Base-by-base conservation (phyloP, 179 eudicot species). In the Drosera spatulata region DNA sequence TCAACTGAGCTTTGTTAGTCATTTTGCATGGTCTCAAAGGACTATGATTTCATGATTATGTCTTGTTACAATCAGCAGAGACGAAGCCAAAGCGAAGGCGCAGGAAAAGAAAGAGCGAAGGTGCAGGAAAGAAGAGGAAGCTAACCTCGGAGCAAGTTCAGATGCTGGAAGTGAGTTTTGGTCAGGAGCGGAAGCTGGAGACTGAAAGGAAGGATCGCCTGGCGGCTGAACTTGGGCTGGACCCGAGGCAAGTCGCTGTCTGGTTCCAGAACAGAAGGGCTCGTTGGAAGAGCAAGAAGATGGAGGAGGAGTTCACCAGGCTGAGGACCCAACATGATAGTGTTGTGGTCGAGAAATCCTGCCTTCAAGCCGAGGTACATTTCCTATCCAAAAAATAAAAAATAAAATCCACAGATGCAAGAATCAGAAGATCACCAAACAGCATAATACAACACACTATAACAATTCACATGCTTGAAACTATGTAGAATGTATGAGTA, bases 201-300 rank as follows among this genome's bases (percentile, higher is more conserved):
- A 82, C 95, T 0, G 95, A 83, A 65, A 76, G 94, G 10, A 90
- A 94, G 62, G 94, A 86, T 49, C 61, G 61, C 15, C 77, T 94
- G 1, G 97, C 99, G 3, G 55, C 80, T 14, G 96, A 94, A 66
- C 79, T 89, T 2, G 91, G 94, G 0, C 75, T 94, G 60, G 97
- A 94, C 39, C 96, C 95, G 2, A 82, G 91, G 58, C 99, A 94
- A 60, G 99, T 94, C 33, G 33, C 33, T 0, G 33, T 22, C 33
- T 22, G 33, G 33, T 22, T 22, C 33, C 33, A 22, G 33, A 8
- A 95, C 99, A 10, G 99, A 89, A 13, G 90, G 99, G 99, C 99
- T 13, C 73, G 99, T 1, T 94, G 94, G 94, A 94, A 94, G 88
- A 83, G 40, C 62, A 81, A 90, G 85, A 89, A 76, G 67, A 66